phyloP scores from a whole-genome alignment of 176 grass and related monocot species.

The Melocanna baccifera region DNA sequence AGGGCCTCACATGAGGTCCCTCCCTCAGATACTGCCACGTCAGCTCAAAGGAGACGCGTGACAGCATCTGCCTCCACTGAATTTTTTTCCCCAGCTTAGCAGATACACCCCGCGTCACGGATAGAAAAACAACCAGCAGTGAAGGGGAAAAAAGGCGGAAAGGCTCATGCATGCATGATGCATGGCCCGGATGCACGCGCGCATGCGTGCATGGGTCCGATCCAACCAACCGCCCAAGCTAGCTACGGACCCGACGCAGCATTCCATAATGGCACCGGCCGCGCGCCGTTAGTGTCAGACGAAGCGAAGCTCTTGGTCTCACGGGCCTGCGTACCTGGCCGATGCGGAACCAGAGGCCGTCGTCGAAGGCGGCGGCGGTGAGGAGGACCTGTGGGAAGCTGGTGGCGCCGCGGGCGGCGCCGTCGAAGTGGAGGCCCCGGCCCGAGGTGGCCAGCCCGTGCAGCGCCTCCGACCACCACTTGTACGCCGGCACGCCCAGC shows the following conservation, averaged over 20 bases:
- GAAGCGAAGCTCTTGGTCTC: neutral
- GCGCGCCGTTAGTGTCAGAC: neutral
- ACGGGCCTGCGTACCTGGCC: conserved; percentile 46
- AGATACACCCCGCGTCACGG: conserved; percentile 17
- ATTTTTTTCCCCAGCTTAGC: neutral
- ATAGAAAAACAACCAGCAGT: neutral
- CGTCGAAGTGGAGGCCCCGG: conserved; percentile 33
- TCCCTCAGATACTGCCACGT: too few species aligned
- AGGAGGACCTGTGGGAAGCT: conserved; percentile 79
- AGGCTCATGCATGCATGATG: conserved; percentile 21
- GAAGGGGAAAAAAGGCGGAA: neutral
- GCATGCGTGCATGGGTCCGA: neutral
- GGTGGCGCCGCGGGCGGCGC: conserved; percentile 41
- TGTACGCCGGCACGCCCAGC: conserved; percentile 58
- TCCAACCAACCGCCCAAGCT: neutral
- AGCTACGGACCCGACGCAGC: neutral
- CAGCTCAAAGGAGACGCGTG: too few species aligned
- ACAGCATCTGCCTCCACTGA: too few species aligned
- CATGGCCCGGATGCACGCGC: neutral
- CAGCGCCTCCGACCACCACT: conserved; percentile 82
- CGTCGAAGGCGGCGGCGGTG: conserved; percentile 72
- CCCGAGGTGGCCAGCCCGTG: conserved; percentile 70
- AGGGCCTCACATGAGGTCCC: too few species aligned
- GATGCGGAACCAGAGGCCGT: conserved; percentile 62
- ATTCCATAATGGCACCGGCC: conserved; percentile 6